A percentile compares a stretch with the other conserved stretches of the same genome.
These are phyloP conservation scores for Wickerhamia fluorescens DNA, from an alignment of 805 yeast genomes.

Conservation along the genomic window DNA sequence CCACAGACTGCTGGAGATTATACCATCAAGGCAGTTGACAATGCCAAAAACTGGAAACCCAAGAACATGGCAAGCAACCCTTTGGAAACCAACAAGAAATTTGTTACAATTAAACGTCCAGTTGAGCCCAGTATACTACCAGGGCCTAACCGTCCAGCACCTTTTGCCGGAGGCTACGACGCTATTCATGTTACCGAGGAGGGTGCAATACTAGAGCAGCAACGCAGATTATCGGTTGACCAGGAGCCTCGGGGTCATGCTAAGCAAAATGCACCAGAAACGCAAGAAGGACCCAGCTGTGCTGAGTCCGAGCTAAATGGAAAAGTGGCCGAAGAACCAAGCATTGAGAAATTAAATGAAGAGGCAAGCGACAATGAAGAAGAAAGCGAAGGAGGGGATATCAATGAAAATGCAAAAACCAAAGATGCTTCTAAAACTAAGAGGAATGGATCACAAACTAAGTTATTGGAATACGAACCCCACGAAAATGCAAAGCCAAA, in stretches of 20 bases:
- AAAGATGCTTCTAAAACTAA: no score
- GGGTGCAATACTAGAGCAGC: conserved; percentile 29
- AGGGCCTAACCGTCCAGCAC: conserved; percentile 11
- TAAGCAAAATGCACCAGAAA: neutral
- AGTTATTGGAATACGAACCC: neutral
- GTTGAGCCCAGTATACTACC: conserved; percentile 13
- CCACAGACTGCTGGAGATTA: conserved; percentile 8
- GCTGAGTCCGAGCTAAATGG: no score
- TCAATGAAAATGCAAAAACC: no score
- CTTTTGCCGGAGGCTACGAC: conserved; percentile 15
- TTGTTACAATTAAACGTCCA: conserved; percentile 65
- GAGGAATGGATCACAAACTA: neutral
- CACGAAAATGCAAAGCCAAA: neutral
- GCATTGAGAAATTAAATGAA: no score
- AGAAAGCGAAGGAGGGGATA: no score
- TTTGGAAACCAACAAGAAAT: conserved; percentile 53
- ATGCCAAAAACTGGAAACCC: conserved; percentile 37
- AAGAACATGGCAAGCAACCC: conserved; percentile 68
- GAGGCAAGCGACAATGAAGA: no score
- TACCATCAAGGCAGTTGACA: conserved; percentile 11
- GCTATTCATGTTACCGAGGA: conserved; percentile 41
- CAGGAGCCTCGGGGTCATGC: conserved; percentile 1
- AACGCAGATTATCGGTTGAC: conserved; percentile 3
- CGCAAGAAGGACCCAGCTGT: neutral
- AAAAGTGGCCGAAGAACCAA: no score